These are phyloP conservation scores for Coemansia sp. DNA, from an alignment of 192 early-diverging fungal species.

Conservation along the genomic window DNA sequence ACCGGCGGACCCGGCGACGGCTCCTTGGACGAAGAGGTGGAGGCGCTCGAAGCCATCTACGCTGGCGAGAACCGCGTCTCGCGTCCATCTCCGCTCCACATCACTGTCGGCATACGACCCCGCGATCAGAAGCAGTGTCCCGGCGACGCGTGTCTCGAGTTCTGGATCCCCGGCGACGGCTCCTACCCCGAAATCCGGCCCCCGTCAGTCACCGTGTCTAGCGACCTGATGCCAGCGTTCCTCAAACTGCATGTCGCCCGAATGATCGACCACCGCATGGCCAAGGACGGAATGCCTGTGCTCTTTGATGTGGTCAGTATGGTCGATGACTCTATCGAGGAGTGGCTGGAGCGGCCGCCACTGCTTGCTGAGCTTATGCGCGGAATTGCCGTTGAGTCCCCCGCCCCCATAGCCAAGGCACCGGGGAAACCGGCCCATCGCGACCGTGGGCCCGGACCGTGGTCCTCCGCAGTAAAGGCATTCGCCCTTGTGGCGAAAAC, in stretches of 20 bases:
- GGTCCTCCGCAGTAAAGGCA: slow-evolving; percentile 10
- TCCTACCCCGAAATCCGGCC: slow-evolving; percentile 69
- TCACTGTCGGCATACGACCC: slow-evolving; percentile 22
- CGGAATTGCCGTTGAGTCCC: slow-evolving; percentile 25
- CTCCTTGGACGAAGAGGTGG: slow-evolving; percentile 24
- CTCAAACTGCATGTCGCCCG: slow-evolving; percentile 60
- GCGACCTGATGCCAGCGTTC: slow-evolving; percentile 69
- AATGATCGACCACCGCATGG: slow-evolving; percentile 32
- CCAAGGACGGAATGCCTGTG: slow-evolving; percentile 41
- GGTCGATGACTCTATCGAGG: slow-evolving; percentile 52
- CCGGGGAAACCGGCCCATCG: background rate
- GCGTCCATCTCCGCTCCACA: background rate
- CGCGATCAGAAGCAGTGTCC: background rate
- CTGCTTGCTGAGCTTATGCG: slow-evolving; percentile 30
- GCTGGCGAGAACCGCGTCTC: slow-evolving; percentile 16
- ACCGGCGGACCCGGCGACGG: background rate
- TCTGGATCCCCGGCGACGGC: slow-evolving; percentile 59
- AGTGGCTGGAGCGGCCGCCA: slow-evolving; percentile 31
- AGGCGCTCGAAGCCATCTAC: slow-evolving; percentile 31
- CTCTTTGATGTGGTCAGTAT: slow-evolving; percentile 61
- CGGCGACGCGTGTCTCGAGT: slow-evolving; percentile 54
- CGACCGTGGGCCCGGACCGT: background rate
- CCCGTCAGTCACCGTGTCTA: slow-evolving; percentile 59
- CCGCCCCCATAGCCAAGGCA: background rate
- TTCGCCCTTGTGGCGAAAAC: slow-evolving; percentile 14